Conservation (phyloP, 176 grass and related monocot genomes). For the Urochloa ruziziensis region DNA sequence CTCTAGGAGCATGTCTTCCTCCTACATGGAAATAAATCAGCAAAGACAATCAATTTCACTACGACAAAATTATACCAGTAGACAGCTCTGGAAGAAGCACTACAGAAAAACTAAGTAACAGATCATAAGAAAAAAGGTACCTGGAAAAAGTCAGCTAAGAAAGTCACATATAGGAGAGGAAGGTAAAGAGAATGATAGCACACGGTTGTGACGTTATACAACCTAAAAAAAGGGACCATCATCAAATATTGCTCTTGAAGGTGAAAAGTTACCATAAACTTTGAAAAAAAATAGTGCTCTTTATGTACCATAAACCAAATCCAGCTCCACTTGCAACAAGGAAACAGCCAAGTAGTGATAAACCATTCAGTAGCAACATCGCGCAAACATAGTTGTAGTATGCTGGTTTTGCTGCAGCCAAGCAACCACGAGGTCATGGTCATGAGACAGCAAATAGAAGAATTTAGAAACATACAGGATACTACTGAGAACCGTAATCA, state of each 20-base stretch:
- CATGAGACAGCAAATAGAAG: conserved; percentile 14
- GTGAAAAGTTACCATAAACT: conserved; percentile 22
- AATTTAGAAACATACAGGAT: conserved; percentile 24
- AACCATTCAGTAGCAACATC: conserved; percentile 73
- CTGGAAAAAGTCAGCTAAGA: conserved; percentile 98
- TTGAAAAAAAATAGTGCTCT: background rate
- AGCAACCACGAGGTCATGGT: conserved; percentile 8
- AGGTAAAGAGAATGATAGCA: conserved; percentile 99
- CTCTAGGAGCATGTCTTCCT: conserved; percentile 96
- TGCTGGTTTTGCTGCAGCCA: conserved; percentile 86
- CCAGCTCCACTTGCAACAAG: conserved; percentile 73
- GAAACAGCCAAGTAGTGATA: conserved; percentile 81
- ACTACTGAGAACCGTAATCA: background rate
- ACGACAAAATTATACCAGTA: background rate
- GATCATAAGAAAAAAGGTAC: conserved; percentile 32
- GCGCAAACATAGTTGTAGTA: conserved; percentile 93
- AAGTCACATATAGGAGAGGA: conserved; percentile 85
- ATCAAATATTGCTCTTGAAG: conserved; percentile 28
- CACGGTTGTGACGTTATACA: conserved; percentile 75
- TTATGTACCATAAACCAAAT: conserved; percentile 86
- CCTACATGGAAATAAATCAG: conserved; percentile 46
- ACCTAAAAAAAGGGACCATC: conserved; percentile 38
- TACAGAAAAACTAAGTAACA: conserved; percentile 5
- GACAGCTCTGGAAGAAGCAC: background rate
- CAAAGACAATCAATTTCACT: conserved; percentile 1